Conservation (phyloP, 805 yeast species). For the Yarrowia deformans region DNA sequence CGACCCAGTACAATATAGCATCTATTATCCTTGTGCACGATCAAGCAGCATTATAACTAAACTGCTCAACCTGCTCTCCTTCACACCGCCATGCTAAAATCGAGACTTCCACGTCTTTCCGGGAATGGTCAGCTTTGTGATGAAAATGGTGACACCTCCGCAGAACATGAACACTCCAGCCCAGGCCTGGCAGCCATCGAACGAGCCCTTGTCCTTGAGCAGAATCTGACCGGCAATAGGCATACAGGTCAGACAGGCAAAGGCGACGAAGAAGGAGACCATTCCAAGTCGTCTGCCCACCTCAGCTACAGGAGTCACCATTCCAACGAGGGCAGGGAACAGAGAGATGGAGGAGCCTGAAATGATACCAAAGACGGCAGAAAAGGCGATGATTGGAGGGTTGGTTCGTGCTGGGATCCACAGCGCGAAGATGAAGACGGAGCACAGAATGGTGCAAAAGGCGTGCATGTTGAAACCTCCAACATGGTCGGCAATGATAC, state of each 20-base stretch:
- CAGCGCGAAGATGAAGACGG: conserved; percentile 58
- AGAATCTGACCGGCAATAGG: conserved; percentile 51
- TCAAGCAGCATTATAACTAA: not conserved
- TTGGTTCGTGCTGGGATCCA: conserved; percentile 61
- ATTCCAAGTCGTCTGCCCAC: conserved; percentile 76
- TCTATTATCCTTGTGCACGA: conserved; percentile 10
- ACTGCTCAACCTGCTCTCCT: not conserved
- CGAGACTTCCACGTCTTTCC: conserved; percentile 33
- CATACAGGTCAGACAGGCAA: conserved; percentile 52
- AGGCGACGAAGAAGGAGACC: conserved; percentile 58
- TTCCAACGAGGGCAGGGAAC: conserved; percentile 71
- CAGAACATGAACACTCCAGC: conserved; percentile 40
- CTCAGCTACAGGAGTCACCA: conserved; percentile 64
- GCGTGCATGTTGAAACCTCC: conserved; percentile 68
- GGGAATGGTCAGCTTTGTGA: conserved; percentile 47
- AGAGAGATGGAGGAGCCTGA: conserved; percentile 68
- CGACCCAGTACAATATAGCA: not conserved
- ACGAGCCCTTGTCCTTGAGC: conserved; percentile 14
- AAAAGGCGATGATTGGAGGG: conserved; percentile 58
- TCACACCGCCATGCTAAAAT: conserved; percentile 3
- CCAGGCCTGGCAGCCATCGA: conserved; percentile 29
- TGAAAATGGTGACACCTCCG: conserved; percentile 24
- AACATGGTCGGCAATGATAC: conserved; percentile 59
- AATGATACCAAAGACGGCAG: conserved; percentile 63
- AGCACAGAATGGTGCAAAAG: conserved; percentile 55